Evolutionary conservation across 2,329 filamentous ascomycete species (phyloP), one percentile per base, ranked within the genome.

Genomic region (Sphaerulina musiva): DNA sequence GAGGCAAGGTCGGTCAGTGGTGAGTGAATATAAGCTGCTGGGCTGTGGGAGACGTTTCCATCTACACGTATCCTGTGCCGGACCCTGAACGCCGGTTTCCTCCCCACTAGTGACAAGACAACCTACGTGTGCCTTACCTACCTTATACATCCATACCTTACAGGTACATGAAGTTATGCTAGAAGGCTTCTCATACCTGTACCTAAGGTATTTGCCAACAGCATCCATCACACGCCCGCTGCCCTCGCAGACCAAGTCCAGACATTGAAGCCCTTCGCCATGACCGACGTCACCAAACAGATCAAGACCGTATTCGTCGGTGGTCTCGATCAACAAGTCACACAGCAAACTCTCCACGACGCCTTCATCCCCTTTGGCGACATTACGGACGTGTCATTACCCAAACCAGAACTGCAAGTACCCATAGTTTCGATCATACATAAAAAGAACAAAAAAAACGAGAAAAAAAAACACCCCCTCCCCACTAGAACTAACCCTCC

Each of bases 281-380:
- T 96, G 88, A 84, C 89, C 32, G 90, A 96, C 70, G 77, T 85
- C 50, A 77, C 87, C 48, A 84, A 92, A 73, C 59, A 61, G 73
- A 60, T 60, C 41, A 96, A 95, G 73, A 98, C 93, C 9, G 80
- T 98, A 58, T 95, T 95, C 69, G 88, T 98, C 48, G 91, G 91
- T 59, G 92, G 92, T 32, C 82, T 98, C 48, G 85, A 93, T 62
- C 82, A 85, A 58, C 79, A 83, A 48, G 90, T 95, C 55, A 92
- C 85, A 10, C 76, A 78, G 38, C 80, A 82, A 57, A 87, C 85
- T 57, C 78, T 98, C 45, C 85, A 90, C 65, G 89, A 95, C 66
- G 91, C 91, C 52, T 98, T 98, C 74, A 82, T 98, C 54, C 93
- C 95, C 0, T 98, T 98, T 71, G 93, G 95, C 67, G 92, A 96